Evolutionary conservation across 78 protist species (phyloP).

Genomic region (Dictyostelium capitatum): DNA sequence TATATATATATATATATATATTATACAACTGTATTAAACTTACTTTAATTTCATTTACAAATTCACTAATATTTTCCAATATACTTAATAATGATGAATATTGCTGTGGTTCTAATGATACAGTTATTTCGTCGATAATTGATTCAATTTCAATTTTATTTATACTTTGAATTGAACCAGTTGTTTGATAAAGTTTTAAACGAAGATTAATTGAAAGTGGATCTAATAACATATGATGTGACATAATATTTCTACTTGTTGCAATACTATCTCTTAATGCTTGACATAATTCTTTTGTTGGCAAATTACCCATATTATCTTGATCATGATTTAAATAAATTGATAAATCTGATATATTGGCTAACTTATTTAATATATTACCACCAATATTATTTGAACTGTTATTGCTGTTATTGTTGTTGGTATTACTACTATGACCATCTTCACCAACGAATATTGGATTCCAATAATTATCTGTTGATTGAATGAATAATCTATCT

Average conservation of each 20-base stretch:
- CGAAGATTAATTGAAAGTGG: constrained; percentile 38
- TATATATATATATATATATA: too few relatives aligned
- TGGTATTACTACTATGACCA: neutral
- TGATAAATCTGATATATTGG: constrained; percentile 45
- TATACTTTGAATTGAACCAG: constrained; percentile 40
- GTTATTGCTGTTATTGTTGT: neutral
- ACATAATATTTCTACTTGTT: neutral
- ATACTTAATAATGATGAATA: constrained; percentile 49
- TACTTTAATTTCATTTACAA: constrained; percentile 59
- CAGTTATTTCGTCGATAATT: constrained; percentile 56
- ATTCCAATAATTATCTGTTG: constrained; percentile 46
- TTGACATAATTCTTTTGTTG: constrained; percentile 38
- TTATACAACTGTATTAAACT: neutral
- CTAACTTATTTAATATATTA: constrained; percentile 38
- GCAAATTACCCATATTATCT: constrained; percentile 9
- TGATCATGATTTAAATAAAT: constrained; percentile 46
- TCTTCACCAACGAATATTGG: constrained; percentile 46
- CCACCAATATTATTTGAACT: neutral
- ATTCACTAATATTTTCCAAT: constrained; percentile 59
- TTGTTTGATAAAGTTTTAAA: constrained; percentile 36
- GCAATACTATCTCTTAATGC: constrained; percentile 56
- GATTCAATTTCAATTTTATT: constrained; percentile 60
- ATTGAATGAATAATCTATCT: constrained; percentile 53
- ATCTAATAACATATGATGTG: constrained; percentile 64
- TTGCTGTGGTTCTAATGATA: constrained; percentile 66